Base-by-base conservation (phyloP, 305 asterid genomes). In the Fraxinus platypoda region DNA sequence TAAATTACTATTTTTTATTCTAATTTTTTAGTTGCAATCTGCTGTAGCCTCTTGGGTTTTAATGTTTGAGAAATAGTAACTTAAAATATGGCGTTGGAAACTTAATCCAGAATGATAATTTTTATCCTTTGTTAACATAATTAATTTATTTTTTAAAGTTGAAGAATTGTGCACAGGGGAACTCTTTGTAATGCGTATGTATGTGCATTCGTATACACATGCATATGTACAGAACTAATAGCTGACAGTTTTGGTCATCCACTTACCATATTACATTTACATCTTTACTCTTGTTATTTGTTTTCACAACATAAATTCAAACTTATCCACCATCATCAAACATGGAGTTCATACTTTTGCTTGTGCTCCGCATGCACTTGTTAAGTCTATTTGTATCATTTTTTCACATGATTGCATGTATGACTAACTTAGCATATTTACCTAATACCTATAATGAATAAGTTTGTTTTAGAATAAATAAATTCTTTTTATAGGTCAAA, bases 21-120 rank as follows among this genome's bases (percentile, higher is more conserved):
- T 8, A 81, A 30, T 25, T 31, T 75, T 75, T 80, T 31, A 25
- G 77, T 26, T 77, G 66, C 23, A 78, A 35, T 31, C 38, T 70
- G 30, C 11, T 31, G 41, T 70, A 30, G 23, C 41, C 75, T 77
- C 75, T 75, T 7, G 28, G 43, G 72, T 13, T 75, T n/a, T 15
- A 1, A 11, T 54, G 17, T 35, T 25, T 15, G 17, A 57, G 26
- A 30, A 64, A 25, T 28, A 37, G 62, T 37, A 21, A 19, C 6
- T 76, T 82, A 13, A 77, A 31, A 35, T 38, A 66, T 73, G 46
- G 72, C 70, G 80, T 66, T 30, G 31, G 73, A 38, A 8, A 46
- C 6, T 76, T 13, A 70, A 81, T 75, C 6, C 43, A 76, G 28
- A 59, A 59, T 77, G 73, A 41, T 25, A 25, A 73, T 78, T 52